Conservation (phyloP, 345 rosid genomes). For the Rubroshorea leprosula region DNA sequence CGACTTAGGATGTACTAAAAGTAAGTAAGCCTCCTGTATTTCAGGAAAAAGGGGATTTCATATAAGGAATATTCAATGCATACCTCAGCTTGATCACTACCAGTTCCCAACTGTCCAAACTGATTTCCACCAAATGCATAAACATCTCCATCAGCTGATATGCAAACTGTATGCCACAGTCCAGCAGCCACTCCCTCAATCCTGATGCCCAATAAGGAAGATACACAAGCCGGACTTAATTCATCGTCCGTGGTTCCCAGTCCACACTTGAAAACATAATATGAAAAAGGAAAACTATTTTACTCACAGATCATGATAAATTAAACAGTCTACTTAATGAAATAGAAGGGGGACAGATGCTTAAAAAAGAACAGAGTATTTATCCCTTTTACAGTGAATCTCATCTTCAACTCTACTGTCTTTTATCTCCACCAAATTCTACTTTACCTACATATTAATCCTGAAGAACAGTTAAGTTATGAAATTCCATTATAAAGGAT, state of each 20-base stretch:
- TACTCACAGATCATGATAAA: constrained; percentile 7
- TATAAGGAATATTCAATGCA: neutral
- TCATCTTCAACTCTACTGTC: constrained; percentile 50
- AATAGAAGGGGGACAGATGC: constrained; percentile 2
- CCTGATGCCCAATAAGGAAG: constrained; percentile 76
- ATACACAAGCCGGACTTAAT: constrained; percentile 76
- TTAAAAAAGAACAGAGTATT: constrained; percentile 24
- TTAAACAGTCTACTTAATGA: constrained; percentile 2
- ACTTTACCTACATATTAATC: constrained; percentile 52
- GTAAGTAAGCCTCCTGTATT: constrained; percentile 5
- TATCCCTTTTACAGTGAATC: constrained; percentile 38
- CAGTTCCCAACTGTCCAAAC: constrained; percentile 97
- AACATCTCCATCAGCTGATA: constrained; percentile 84
- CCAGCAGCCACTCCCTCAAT: constrained; percentile 82
- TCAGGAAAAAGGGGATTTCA: too few relatives aligned
- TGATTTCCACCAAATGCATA: constrained; percentile 97
- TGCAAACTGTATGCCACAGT: constrained; percentile 89
- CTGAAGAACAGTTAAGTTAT: constrained; percentile 35
- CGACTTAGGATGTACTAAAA: too few relatives aligned
- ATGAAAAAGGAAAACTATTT: constrained; percentile 14
- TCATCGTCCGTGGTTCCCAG: constrained; percentile 97
- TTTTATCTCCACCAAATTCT: constrained; percentile 53
- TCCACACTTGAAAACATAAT: constrained; percentile 66
- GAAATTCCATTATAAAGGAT: constrained; percentile 16
- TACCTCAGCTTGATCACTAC: constrained; percentile 97